Percentiles rank a stretch among this genome's conserved stretches.
Conservation (phyloP, 441 rosid species). For the Croton laevigatus region DNA sequence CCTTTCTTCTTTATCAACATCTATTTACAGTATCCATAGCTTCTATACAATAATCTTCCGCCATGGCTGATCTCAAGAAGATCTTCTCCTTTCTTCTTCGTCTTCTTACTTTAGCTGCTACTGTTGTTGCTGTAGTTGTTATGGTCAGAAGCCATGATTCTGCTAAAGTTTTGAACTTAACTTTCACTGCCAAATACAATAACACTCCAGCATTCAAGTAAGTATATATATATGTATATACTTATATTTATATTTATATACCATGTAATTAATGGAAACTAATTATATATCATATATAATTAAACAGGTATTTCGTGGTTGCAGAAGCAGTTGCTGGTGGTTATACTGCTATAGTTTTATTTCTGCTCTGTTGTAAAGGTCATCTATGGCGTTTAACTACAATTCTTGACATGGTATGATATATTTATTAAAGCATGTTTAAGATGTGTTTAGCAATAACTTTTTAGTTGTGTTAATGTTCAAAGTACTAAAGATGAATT, state of each 20-base stretch:
- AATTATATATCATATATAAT: background rate
- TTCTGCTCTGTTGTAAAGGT: constrained; percentile 26
- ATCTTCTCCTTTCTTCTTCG: constrained; percentile 33
- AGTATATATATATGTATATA: background rate
- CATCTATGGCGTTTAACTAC: constrained; percentile 28
- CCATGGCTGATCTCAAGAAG: constrained; percentile 32
- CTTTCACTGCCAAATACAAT: constrained; percentile 51
- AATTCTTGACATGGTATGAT: constrained; percentile 40
- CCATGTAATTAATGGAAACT: background rate
- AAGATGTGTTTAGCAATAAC: too few species aligned
- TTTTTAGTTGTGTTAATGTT: too few species aligned
- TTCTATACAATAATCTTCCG: too few species aligned
- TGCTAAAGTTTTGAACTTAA: constrained; percentile 46
- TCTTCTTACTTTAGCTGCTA: constrained; percentile 44
- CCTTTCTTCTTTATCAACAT: background rate
- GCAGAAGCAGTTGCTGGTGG: constrained; percentile 48
- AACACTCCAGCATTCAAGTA: constrained; percentile 50
- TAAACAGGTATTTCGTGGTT: constrained; percentile 45
- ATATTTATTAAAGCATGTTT: too few species aligned
- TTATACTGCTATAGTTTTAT: constrained; percentile 32
- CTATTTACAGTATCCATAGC: too few species aligned
- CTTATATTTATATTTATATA: background rate
- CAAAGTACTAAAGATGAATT: too few species aligned
- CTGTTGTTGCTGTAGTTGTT: constrained; percentile 35
- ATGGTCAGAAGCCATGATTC: constrained; percentile 52